Conservation (phyloP, 331 rosid genomes). For the Dryas integrifolia region DNA sequence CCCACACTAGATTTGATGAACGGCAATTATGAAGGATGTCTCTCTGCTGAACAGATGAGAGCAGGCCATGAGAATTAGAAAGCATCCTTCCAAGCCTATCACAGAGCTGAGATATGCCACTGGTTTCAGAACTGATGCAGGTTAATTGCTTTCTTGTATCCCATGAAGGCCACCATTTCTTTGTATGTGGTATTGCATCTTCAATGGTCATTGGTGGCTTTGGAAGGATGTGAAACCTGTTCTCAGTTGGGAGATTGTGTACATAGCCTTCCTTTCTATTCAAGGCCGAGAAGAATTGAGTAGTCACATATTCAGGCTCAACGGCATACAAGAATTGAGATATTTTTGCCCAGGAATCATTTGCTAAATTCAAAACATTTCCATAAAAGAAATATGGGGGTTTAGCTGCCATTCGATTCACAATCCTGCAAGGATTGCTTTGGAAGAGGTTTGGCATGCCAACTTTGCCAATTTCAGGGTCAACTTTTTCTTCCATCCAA, state of each 20-base stretch:
- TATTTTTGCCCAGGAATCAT: slow-evolving; percentile 71
- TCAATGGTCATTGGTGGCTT: slow-evolving; percentile 65
- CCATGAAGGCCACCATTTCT: slow-evolving; percentile 95
- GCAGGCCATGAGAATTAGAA: slow-evolving; percentile 50
- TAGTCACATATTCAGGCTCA: slow-evolving; percentile 75
- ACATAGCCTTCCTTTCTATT: slow-evolving; percentile 79
- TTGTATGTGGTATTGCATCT: slow-evolving; percentile 65
- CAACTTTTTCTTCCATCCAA: slow-evolving; percentile 61
- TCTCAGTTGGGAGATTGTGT: slow-evolving; percentile 84
- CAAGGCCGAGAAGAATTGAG: slow-evolving; percentile 65
- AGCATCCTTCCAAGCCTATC: slow-evolving; percentile 55
- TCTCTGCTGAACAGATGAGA: slow-evolving; percentile 56
- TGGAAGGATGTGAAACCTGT: slow-evolving; percentile 62
- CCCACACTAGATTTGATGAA: slow-evolving; percentile 71
- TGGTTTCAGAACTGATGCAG: slow-evolving; percentile 58
- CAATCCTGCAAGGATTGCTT: slow-evolving; percentile 42
- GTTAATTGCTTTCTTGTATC: slow-evolving; percentile 72
- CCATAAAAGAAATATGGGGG: slow-evolving; percentile 87
- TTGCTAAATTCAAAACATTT: slow-evolving; percentile 46
- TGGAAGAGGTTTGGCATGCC: slow-evolving; percentile 36
- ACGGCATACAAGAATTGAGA: slow-evolving; percentile 67
- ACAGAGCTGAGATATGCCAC: slow-evolving; percentile 56
- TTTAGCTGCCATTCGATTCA: slow-evolving; percentile 41
- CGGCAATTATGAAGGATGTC: slow-evolving; percentile 64
- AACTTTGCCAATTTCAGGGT: slow-evolving; percentile 27